These are phyloP conservation scores for Rhodamnia argentea DNA, from an alignment of 345 rosid species.

Conservation along the genomic window DNA sequence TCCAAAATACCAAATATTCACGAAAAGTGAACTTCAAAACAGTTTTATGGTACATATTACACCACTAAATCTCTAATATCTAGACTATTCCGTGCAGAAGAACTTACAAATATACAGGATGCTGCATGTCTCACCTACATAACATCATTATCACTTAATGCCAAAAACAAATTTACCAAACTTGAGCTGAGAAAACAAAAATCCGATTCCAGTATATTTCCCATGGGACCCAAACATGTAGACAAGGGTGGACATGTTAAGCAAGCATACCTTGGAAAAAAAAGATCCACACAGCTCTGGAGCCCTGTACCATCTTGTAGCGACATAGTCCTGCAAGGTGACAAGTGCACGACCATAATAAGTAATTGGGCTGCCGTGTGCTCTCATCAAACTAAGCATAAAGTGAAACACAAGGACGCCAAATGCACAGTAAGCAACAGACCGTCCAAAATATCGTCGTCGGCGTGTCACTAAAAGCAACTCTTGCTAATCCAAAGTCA, in stretches of 20 bases:
- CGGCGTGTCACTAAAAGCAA: conserved; percentile 83
- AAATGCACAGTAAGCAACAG: conserved; percentile 3
- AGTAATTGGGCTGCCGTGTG: neutral
- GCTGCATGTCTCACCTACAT: neutral
- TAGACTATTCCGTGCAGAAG: neutral
- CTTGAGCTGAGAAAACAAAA: neutral
- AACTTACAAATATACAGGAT: neutral
- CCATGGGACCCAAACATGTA: neutral
- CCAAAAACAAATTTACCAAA: neutral
- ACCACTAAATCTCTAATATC: neutral
- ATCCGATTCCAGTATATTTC: neutral
- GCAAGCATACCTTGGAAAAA: conserved; percentile 65
- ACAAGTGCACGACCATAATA: neutral
- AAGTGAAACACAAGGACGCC: neutral
- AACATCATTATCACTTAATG: neutral
- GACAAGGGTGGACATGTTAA: neutral
- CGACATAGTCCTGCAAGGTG: conserved; percentile 75
- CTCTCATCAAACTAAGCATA: neutral
- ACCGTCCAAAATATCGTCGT: conserved; percentile 95
- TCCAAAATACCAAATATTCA: neutral
- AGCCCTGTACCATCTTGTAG: conserved; percentile 98
- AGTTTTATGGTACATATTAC: neutral
- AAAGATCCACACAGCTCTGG: conserved; percentile 98
- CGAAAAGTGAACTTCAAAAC: neutral
- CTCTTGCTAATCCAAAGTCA: conserved; percentile 93